Percentiles rank a stretch among this genome's conserved stretches.
These are phyloP conservation scores for Solanum neorickii DNA, from an alignment of 257 asterid genomes.

Conservation along the genomic window DNA sequence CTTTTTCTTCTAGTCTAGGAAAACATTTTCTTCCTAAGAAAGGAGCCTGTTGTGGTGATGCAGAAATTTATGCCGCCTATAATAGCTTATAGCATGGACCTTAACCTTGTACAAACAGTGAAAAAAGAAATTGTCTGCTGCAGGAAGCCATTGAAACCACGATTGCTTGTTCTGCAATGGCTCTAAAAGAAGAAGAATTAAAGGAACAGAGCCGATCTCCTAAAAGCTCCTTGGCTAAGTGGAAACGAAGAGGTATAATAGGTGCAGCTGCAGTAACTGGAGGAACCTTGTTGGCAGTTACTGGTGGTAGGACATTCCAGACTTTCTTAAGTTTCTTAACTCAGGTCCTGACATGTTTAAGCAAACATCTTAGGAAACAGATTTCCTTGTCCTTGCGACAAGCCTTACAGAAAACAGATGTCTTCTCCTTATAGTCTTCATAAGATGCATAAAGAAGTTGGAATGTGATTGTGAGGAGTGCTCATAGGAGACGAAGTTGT, in stretches of 20 bases:
- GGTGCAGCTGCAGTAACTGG: slow-evolving; percentile 99
- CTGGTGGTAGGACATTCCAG: slow-evolving; percentile 54
- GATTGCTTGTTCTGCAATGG: slow-evolving; percentile 93
- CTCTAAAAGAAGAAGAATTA: slow-evolving; percentile 61
- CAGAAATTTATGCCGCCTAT: background rate
- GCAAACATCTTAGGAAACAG: background rate
- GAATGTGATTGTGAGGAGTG: background rate
- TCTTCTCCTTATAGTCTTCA: background rate
- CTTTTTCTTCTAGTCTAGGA: background rate
- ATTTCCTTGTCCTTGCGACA: background rate
- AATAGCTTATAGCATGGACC: background rate
- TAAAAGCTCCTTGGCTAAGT: slow-evolving; percentile 57
- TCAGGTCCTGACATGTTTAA: background rate
- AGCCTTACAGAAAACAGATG: background rate
- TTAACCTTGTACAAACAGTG: background rate
- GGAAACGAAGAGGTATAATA: slow-evolving; percentile 93
- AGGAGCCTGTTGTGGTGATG: background rate
- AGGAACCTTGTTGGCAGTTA: slow-evolving; percentile 92
- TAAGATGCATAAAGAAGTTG: background rate
- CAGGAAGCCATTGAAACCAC: slow-evolving; percentile 90
- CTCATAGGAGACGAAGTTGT: background rate
- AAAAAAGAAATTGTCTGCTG: background rate
- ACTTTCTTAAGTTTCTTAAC: background rate
- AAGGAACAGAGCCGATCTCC: slow-evolving; percentile 37
- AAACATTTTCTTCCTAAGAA: background rate